Evolutionary conservation across 805 yeast species (phyloP).

Genomic region (Zygosaccharomyces kombuchaensis): DNA sequence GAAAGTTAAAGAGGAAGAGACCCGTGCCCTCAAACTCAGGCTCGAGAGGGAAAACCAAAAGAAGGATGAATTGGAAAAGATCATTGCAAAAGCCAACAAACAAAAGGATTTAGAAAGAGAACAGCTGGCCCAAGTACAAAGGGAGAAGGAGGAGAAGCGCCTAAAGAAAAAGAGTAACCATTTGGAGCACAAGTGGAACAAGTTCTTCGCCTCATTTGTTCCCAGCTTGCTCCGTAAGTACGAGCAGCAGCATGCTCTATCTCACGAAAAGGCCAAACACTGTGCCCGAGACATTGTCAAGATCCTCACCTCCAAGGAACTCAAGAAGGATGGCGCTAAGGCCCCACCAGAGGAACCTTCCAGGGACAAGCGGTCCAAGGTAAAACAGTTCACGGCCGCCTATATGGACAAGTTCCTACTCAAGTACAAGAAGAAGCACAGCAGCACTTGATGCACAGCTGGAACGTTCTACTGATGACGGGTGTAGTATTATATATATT

Average conservation of each 20-base stretch:
- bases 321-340: slow-evolving; percentile 31
- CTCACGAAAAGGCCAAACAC: slow-evolving; percentile 66
- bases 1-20: slow-evolving; percentile 26
- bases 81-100: slow-evolving; percentile 39
- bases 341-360: slow-evolving; percentile 54
- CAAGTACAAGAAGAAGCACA: slow-evolving; percentile 43
- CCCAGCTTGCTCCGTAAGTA: slow-evolving; percentile 74
- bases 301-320: slow-evolving; percentile 63
- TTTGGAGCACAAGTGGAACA: slow-evolving; percentile 36
- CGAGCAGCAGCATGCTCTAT: slow-evolving; percentile 49
- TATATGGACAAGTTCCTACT: slow-evolving; percentile 65
- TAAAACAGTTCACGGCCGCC: slow-evolving; percentile 55
- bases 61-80: slow-evolving; percentile 32
- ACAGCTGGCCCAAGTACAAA: slow-evolving; percentile 13
- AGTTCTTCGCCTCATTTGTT: slow-evolving; percentile 61
- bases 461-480: background rate
- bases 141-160: slow-evolving; percentile 26
- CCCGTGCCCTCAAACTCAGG: slow-evolving; percentile 19
- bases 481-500: slow-evolving; percentile 3
- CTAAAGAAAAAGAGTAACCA: slow-evolving; percentile 17
- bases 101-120: slow-evolving; percentile 28
- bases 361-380: slow-evolving; percentile 62
- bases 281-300: slow-evolving; percentile 78
- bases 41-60: slow-evolving; percentile 27
- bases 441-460: slow-evolving; percentile 19